Conservation (phyloP, 164 flowering plant species). For the Vitis riparia region DNA sequence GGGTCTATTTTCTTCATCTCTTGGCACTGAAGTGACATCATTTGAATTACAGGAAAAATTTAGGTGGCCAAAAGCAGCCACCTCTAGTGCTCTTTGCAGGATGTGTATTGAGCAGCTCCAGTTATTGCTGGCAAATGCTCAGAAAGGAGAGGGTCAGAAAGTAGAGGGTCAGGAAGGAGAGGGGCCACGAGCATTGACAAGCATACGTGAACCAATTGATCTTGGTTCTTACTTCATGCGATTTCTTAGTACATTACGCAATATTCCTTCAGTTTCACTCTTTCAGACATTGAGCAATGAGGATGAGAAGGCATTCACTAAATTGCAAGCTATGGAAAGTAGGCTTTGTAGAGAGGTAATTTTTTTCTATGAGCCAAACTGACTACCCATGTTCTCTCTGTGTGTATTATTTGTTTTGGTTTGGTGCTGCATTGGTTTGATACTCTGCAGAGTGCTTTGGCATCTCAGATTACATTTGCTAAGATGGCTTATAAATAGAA, state of each 20-base stretch:
- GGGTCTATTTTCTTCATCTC: constrained; percentile 88
- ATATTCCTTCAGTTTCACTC: constrained; percentile 91
- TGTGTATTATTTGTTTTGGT: not conserved
- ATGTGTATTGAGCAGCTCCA: constrained; percentile 92
- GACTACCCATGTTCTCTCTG: no score
- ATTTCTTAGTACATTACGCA: constrained; percentile 66
- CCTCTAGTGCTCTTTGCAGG: constrained; percentile 63
- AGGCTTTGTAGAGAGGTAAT: constrained; percentile 74
- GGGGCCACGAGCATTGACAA: constrained; percentile 31
- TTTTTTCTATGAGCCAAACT: not conserved
- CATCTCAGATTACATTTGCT: not conserved
- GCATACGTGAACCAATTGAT: constrained; percentile 62
- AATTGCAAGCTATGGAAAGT: constrained; percentile 67
- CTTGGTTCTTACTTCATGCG: constrained; percentile 84
- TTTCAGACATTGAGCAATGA: constrained; percentile 66
- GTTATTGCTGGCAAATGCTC: constrained; percentile 69
- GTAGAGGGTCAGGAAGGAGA: constrained; percentile 79
- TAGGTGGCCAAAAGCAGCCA: constrained; percentile 84
- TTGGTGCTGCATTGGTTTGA: constrained; percentile 2
- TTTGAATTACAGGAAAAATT: constrained; percentile 92
- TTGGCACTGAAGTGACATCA: constrained; percentile 93
- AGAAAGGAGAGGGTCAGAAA: constrained; percentile 54
- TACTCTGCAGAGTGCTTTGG: not conserved
- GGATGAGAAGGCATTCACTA: constrained; percentile 72
- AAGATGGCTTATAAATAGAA: no score